These are phyloP conservation scores for Apiotrichum sp. DNA, from an alignment of 1,284 basidiomycete species.

Conservation along the genomic window DNA sequence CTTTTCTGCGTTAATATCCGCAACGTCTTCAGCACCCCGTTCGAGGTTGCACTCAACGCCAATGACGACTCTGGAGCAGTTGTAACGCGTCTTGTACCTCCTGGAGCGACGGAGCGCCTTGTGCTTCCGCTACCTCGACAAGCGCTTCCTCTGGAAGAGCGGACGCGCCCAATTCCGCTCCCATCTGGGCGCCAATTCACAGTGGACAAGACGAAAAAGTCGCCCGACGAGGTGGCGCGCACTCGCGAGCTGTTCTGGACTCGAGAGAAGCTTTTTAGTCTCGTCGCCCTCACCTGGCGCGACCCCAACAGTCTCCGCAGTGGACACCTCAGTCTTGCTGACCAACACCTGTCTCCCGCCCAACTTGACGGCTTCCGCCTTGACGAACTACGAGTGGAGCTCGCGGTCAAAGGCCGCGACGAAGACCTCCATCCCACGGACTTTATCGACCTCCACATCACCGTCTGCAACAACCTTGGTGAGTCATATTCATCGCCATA, in stretches of 20 bases:
- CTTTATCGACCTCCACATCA: conserved; percentile 51
- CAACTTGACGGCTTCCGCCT: conserved; percentile 69
- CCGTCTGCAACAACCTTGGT: conserved; percentile 56
- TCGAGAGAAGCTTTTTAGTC: conserved; percentile 70
- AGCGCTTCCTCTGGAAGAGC: conserved; percentile 55
- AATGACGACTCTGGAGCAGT: background rate
- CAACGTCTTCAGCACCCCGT: conserved; percentile 81
- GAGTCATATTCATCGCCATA: conserved; percentile 6
- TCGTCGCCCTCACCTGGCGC: conserved; percentile 66
- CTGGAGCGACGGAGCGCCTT: conserved; percentile 74
- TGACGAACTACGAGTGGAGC: conserved; percentile 56
- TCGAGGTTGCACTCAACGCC: conserved; percentile 72
- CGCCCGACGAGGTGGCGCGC: conserved; percentile 55
- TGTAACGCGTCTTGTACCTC: conserved; percentile 62
- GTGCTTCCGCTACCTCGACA: conserved; percentile 71
- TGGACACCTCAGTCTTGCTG: conserved; percentile 68
- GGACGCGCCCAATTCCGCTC: conserved; percentile 68
- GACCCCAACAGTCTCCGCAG: conserved; percentile 72
- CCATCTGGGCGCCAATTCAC: conserved; percentile 88
- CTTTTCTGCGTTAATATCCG: conserved; percentile 77
- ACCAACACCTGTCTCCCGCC: conserved; percentile 63
- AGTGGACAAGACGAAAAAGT: conserved; percentile 65
- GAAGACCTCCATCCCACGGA: conserved; percentile 52
- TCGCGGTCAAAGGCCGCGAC: conserved; percentile 32
- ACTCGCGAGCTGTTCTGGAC: conserved; percentile 89